phyloP scores from a whole-genome alignment of 2,329 filamentous ascomycete species.

The Bipolaris bicolor region DNA sequence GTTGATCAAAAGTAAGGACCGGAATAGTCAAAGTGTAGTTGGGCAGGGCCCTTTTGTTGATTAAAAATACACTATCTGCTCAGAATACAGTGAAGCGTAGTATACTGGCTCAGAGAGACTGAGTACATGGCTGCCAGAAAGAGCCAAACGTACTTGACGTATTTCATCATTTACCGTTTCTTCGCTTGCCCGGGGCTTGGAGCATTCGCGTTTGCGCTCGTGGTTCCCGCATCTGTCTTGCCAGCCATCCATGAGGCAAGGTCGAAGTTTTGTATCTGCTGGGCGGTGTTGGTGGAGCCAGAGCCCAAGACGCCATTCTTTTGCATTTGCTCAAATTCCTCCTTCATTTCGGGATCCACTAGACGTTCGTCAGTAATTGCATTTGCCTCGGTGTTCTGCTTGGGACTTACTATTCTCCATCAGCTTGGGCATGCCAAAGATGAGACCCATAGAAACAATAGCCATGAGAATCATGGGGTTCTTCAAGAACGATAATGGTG shows the following conservation, averaged over 20 bases:
- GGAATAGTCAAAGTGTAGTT: background rate
- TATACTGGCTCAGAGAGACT: background rate
- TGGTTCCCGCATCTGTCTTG: constrained; percentile 41
- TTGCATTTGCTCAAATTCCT: constrained; percentile 90
- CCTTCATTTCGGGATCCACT: constrained; percentile 97
- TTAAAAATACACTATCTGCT: constrained; percentile 3
- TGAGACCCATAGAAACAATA: constrained; percentile 78
- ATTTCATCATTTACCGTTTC: constrained; percentile 21
- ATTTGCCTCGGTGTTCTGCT: background rate
- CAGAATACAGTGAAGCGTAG: background rate
- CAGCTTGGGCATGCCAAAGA: constrained; percentile 92
- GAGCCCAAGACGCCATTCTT: constrained; percentile 70
- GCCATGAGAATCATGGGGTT: constrained; percentile 97
- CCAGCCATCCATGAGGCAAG: constrained; percentile 73
- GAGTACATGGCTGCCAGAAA: background rate
- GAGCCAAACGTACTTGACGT: background rate
- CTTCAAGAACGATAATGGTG: constrained; percentile 80
- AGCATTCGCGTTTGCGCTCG: constrained; percentile 24
- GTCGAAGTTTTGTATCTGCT: constrained; percentile 67
- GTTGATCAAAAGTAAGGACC: background rate
- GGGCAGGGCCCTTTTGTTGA: background rate
- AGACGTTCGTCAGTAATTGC: constrained; percentile 20
- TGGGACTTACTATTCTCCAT: constrained; percentile 85
- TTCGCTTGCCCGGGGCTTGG: constrained; percentile 38
- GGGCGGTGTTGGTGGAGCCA: constrained; percentile 50